Evolutionary conservation across 2,329 filamentous ascomycete genomes (phyloP), one percentile per base, ranked within the genome.

Genomic region (Colletotrichum cuscutae): DNA sequence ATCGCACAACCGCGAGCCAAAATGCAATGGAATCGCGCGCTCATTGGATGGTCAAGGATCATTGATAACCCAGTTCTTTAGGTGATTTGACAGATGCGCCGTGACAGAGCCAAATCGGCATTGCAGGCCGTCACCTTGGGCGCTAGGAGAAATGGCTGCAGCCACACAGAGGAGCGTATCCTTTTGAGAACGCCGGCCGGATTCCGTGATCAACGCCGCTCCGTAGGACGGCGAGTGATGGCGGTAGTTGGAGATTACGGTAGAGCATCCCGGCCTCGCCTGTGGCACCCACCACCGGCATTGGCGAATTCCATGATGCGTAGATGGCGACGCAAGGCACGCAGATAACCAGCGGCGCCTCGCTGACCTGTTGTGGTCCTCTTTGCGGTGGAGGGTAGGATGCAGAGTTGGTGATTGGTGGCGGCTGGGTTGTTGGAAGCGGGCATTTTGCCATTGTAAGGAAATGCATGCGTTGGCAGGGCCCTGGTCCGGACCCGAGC

Each of bases 131-230:
- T 30, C 64, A 62, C 37, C 49, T 28, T 63, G 64, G 28, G 46
- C 69, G 37, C 49, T 61, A 61, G 68, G 68, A 71, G 63, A 67
- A 56, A 62, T 61, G 65, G 63, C 63, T 67, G 69, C 69, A 68
- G 37, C 37, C 37, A 42, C 37, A 42, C 37, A 42, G 12, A 42
- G 37, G 13, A 42, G 37, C 12, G 15, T 42, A 3, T 49, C 19
- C 42, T n/a, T n/a, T 49, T 7, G 42, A 49, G 42, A 19, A 49
- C 42, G 42, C 42, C 42, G 42, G 42, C 19, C 42, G 42, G 42
- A 49, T 4, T n/a, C 42, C 42, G 42, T 49, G 15, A 49, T 49
- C 42, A n/a, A 28, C 19, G 13, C 32, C 32, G 52, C 7, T 63
- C 15, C 53, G 22, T 32, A 52, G 19, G 62, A 26, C 35, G 54